These are phyloP conservation scores for Trametes pubescens DNA, from an alignment of 1,284 basidiomycete genomes.

Conservation along the genomic window DNA sequence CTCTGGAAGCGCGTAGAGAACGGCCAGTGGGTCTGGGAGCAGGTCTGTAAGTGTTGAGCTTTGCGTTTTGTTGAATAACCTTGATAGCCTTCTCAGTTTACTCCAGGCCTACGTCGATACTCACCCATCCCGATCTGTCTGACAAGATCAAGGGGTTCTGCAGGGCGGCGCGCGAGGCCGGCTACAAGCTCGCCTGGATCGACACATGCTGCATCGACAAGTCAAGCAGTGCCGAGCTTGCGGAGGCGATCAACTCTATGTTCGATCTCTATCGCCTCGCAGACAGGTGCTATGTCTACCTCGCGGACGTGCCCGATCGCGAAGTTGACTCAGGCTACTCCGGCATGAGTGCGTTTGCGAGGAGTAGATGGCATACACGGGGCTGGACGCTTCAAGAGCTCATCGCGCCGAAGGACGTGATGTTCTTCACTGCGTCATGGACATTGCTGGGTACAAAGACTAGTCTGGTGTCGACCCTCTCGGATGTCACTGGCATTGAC, in stretches of 20 bases:
- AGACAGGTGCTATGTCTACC: background rate
- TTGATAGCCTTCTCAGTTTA: too few relatives aligned
- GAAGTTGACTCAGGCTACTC: background rate
- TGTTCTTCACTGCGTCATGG: background rate
- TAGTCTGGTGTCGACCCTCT: background rate
- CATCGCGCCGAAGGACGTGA: background rate
- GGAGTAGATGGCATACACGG: background rate
- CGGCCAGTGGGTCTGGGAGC: too few relatives aligned
- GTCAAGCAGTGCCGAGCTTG: background rate
- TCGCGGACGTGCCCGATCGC: background rate
- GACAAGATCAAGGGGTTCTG: background rate
- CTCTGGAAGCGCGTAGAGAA: background rate
- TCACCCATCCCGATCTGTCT: background rate
- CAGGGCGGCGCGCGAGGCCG: background rate
- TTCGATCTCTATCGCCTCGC: background rate
- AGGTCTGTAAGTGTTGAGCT: too few relatives aligned
- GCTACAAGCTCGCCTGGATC: background rate
- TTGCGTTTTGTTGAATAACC: background rate
- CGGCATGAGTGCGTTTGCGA: background rate
- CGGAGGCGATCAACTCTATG: background rate
- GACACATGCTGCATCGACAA: background rate
- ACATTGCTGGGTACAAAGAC: background rate
- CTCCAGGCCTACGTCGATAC: background rate
- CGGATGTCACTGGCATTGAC: background rate
- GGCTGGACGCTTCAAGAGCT: background rate